Evolutionary conservation across 306 rosid species (phyloP).

Genomic region (Pyrus pyrifolia): DNA sequence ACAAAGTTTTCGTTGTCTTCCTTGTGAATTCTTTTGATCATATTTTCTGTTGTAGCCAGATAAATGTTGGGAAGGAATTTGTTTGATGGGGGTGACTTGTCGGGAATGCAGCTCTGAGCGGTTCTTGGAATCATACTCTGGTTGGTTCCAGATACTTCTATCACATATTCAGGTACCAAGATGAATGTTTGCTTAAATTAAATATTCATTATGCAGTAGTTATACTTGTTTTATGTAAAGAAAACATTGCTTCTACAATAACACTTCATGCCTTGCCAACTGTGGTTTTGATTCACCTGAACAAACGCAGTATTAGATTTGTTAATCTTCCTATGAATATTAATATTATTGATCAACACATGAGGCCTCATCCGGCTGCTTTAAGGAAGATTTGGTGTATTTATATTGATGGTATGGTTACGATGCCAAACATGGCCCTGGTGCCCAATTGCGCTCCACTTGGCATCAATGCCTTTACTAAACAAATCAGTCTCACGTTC

Average conservation of each 20-base stretch:
- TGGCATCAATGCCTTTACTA: background rate
- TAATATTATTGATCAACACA: background rate
- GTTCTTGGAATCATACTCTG: conserved; percentile 51
- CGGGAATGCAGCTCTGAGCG: conserved; percentile 67
- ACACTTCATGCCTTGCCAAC: background rate
- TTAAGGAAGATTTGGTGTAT: background rate
- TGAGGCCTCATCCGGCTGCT: background rate
- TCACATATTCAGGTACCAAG: conserved; percentile 59
- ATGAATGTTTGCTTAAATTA: background rate
- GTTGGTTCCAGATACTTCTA: conserved; percentile 64
- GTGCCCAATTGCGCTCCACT: background rate
- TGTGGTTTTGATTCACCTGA: background rate
- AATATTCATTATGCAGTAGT: background rate
- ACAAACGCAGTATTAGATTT: background rate
- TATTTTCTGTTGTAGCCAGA: conserved; percentile 57
- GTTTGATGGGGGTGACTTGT: conserved; percentile 76
- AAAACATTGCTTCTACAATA: background rate
- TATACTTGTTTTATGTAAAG: background rate
- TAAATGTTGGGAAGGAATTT: conserved; percentile 86
- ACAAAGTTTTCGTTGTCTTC: background rate
- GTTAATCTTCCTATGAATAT: background rate
- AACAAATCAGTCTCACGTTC: background rate
- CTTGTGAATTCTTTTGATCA: conserved; percentile 5
- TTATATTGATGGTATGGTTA: background rate
- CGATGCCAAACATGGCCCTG: background rate